These are phyloP conservation scores for Brassica incana DNA, from an alignment of 345 rosid genomes.

Conservation along the genomic window DNA sequence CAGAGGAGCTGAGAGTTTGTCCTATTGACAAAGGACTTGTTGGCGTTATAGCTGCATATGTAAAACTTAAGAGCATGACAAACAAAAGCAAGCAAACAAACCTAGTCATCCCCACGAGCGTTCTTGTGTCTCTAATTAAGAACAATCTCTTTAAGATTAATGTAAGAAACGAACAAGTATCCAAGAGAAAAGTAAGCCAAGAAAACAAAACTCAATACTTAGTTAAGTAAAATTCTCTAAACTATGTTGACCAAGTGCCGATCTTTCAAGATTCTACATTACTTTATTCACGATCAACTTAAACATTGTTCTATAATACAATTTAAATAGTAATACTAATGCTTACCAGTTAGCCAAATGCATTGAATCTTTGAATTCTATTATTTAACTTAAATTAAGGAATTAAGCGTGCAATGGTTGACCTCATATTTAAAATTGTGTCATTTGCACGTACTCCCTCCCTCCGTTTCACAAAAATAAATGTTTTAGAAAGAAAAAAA, in stretches of 20 bases:
- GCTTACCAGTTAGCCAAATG: background rate
- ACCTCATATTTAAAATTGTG: background rate
- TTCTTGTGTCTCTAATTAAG: background rate
- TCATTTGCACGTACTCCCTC: background rate
- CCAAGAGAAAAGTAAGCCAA: background rate
- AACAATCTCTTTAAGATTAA: background rate
- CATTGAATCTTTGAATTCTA: background rate
- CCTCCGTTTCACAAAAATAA: no score
- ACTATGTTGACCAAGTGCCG: background rate
- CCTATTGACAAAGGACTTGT: constrained; percentile 24
- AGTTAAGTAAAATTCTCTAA: background rate
- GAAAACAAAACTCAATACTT: background rate
- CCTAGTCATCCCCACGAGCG: background rate
- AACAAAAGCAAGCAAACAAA: constrained; percentile 11
- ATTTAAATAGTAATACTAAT: background rate
- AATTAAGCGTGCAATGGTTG: background rate
- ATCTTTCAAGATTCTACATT: constrained; percentile 10
- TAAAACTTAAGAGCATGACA: background rate
- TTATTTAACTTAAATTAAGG: background rate
- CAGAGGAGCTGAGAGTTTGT: constrained; percentile 27
- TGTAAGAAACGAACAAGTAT: background rate
- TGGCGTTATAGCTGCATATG: constrained; percentile 19
- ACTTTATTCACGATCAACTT: constrained; percentile 22
- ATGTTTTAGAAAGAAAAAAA: no score
- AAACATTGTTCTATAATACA: background rate